These are phyloP conservation scores for Earliella scabrosa DNA, from an alignment of 1,284 basidiomycete genomes.

Conservation along the genomic window DNA sequence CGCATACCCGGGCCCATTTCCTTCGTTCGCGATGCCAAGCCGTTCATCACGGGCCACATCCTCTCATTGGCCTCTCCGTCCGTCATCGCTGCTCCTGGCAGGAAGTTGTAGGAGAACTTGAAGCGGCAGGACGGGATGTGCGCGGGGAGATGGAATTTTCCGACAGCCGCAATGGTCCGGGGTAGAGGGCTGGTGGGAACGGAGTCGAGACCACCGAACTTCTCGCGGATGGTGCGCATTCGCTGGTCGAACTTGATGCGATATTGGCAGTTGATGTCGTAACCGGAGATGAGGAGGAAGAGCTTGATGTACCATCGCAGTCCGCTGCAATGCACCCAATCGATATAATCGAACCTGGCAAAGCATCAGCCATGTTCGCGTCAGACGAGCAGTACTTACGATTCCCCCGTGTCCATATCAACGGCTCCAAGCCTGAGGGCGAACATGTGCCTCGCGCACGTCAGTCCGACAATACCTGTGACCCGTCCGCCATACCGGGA, in stretches of 20 bases:
- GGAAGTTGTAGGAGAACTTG: slow-evolving; percentile 7
- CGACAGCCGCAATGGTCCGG: neutral
- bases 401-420: neutral
- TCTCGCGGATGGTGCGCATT: neutral
- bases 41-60: slow-evolving; percentile 4
- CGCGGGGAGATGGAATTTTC: slow-evolving; percentile 7
- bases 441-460: neutral
- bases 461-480: neutral
- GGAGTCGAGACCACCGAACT: neutral
- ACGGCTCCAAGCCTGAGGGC: neutral
- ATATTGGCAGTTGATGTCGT: slow-evolving; percentile 11
- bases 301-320: neutral
- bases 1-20: slow-evolving; percentile 11
- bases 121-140: slow-evolving; percentile 2
- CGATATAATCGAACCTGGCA: neutral
- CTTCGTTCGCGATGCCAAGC: neutral
- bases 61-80: slow-evolving; percentile 12
- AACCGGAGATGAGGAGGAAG: neutral
- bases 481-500: neutral
- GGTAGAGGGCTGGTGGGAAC: neutral
- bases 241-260: neutral
- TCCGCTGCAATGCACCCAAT: neutral
- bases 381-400: neutral
- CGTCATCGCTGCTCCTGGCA: neutral
- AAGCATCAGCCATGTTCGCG: no score